These are phyloP conservation scores for Fusarium protoensiforme DNA, from an alignment of 2,329 filamentous ascomycete genomes.

Conservation along the genomic window DNA sequence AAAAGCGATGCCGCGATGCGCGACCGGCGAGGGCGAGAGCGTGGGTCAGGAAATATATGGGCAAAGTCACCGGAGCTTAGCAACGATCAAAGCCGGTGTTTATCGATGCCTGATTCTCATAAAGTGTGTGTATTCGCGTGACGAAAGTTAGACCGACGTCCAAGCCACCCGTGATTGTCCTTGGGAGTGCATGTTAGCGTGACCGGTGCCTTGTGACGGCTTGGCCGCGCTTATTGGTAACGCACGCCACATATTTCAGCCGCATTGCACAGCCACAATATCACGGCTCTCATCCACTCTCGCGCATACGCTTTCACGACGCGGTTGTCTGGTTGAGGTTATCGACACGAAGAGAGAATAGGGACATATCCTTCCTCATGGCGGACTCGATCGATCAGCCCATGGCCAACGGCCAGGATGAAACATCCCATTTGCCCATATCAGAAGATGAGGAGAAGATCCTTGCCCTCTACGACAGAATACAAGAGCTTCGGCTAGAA, in stretches of 20 bases:
- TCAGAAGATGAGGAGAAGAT: slow-evolving; percentile 74
- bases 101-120: slow-evolving; percentile 13
- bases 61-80: slow-evolving; percentile 20
- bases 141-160: slow-evolving; percentile 32
- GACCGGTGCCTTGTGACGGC: slow-evolving; percentile 48
- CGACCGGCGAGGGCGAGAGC: slow-evolving; percentile 30
- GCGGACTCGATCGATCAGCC: slow-evolving; percentile 41
- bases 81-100: slow-evolving; percentile 16
- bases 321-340: slow-evolving; percentile 12
- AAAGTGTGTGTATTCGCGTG: slow-evolving; percentile 38
- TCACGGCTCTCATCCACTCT: neutral
- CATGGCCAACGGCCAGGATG: slow-evolving; percentile 44
- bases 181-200: slow-evolving; percentile 45
- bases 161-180: slow-evolving; percentile 24
- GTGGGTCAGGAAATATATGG: slow-evolving; percentile 23
- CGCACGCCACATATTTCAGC: slow-evolving; percentile 28
- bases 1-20: slow-evolving; percentile 43
- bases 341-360: neutral
- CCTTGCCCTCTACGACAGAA: slow-evolving; percentile 76
- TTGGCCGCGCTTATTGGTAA: slow-evolving; percentile 26
- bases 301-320: neutral
- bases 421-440: slow-evolving; percentile 61
- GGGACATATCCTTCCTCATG: slow-evolving; percentile 35
- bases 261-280: slow-evolving; percentile 30
- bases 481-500: slow-evolving; percentile 79